Evolutionary conservation across 805 yeast genomes (phyloP).

Genomic region (Metschnikowia orientalis): DNA sequence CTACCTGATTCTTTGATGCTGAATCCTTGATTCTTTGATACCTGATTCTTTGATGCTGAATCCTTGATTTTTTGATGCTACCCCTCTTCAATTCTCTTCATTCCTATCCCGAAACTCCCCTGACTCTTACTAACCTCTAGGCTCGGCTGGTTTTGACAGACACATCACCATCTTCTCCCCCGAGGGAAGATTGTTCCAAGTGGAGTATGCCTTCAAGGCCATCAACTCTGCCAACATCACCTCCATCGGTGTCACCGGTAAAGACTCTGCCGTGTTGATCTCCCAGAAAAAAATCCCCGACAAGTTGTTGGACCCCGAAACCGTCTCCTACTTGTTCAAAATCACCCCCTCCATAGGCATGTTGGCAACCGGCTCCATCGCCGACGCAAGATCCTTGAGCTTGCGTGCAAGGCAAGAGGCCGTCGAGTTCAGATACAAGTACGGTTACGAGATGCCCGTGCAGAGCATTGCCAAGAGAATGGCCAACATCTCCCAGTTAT

Average conservation of each 20-base stretch:
- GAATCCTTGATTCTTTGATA: no score
- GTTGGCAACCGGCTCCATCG: constrained; percentile 92
- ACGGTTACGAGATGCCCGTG: constrained; percentile 96
- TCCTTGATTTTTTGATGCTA: not conserved
- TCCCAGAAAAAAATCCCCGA: constrained; percentile 97
- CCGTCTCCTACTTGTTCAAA: constrained; percentile 82
- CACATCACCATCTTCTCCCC: constrained; percentile 98
- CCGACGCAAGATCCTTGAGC: constrained; percentile 91
- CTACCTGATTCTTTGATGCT: no score
- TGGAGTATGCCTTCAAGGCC: constrained; percentile 96
- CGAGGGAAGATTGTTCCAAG: constrained; percentile 96
- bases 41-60: no score
- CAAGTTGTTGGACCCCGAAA: constrained; percentile 79
- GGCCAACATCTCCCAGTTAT: constrained; percentile 93
- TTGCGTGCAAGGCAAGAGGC: constrained; percentile 92
- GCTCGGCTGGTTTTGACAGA: constrained; percentile 95
- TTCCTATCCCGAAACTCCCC: no score
- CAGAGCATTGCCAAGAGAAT: constrained; percentile 89
- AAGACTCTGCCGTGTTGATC: constrained; percentile 79
- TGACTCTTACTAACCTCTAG: constrained; percentile 41
- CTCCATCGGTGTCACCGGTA: constrained; percentile 81
- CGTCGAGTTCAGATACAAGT: constrained; percentile 88
- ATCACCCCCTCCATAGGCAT: constrained; percentile 81
- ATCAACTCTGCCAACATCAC: constrained; percentile 90
- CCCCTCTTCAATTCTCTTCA: not conserved